Base-by-base conservation (phyloP, 139 green algal genomes). In the Chlamydomonas sphaeroides region DNA sequence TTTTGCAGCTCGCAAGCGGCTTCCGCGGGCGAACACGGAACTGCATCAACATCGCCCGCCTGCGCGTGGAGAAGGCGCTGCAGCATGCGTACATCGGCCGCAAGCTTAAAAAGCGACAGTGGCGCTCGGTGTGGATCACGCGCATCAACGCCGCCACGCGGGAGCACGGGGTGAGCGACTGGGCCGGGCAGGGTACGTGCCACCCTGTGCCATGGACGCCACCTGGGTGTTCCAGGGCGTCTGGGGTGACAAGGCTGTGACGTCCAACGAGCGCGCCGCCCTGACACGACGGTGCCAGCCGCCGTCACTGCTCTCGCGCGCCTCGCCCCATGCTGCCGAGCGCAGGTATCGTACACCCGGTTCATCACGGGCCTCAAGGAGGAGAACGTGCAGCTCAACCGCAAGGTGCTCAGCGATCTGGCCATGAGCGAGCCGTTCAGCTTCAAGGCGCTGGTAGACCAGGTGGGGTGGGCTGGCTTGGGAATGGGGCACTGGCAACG, bases 341-440 rank as follows among this genome's bases (percentile, higher is more conserved):
- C 86, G 76, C 93, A 98, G 95, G 71, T 98, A 25, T 91, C 92
- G 38, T 99, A 99, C 88, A 93, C 88, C 8, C 75, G 91, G 23
- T 92, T 99, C 25, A 97, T 98, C 14, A 67, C 94, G 72, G 95
- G 95, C 1, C 75, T 99, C 61, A 56, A 91, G 35, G 32, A 90
- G 36, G 83, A 97, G 45, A 99, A 99, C 90, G 92, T 99, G 28
- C 79, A 93, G 51, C 68, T 99, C 7, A 98, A 99, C 85, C 87
- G 96, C 53, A 99, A 99, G 91, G 84, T 98, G 70, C 87, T 99
- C 42, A 93, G 95, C 2, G 95, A 98, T 77, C 89, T 99, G 61
- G 97, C 97, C 10, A 92, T 94, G 74, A 91, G 94, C 75, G 97
- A 99, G 89, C 97, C 97, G 1, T 93, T 94, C 87, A 96, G 89